Conservation (phyloP, 1,139 yeast species). For the Protomyces macrosporus region DNA sequence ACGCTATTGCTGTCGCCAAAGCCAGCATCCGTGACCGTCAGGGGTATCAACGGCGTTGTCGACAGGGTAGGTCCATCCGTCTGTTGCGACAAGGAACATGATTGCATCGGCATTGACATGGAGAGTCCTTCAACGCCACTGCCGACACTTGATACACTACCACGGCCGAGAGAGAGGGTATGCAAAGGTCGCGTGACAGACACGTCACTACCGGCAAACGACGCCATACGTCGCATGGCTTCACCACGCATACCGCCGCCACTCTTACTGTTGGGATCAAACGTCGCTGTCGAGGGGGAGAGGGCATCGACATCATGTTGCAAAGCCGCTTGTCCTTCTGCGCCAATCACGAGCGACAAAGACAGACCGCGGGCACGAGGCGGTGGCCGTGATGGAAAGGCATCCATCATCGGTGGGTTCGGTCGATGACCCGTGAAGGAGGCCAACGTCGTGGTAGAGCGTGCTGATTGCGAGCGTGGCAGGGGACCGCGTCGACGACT, state of each 20-base stretch:
- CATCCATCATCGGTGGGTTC: neutral
- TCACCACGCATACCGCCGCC: neutral
- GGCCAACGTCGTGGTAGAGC: neutral
- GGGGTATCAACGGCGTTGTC: slow-evolving; percentile 12
- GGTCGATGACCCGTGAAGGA: neutral
- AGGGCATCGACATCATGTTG: neutral
- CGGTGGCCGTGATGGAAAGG: neutral
- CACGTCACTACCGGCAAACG: slow-evolving; percentile 18
- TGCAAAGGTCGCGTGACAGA: slow-evolving; percentile 8
- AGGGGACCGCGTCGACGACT: neutral
- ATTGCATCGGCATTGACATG: no score
- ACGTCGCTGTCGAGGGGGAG: neutral
- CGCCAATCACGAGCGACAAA: slow-evolving; percentile 12
- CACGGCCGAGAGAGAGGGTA: neutral
- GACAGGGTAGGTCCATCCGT: neutral
- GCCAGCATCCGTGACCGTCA: neutral
- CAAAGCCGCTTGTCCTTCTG: slow-evolving; percentile 17
- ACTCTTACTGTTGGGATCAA: neutral
- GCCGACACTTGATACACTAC: neutral
- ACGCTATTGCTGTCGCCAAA: no score
- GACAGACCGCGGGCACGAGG: neutral
- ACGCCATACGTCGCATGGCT: slow-evolving; percentile 16
- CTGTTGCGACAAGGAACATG: slow-evolving; percentile 11
- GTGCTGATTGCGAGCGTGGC: neutral
- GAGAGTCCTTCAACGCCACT: no score